Evolutionary conservation across 352 stramenopile genomes (phyloP), one percentile per base, ranked within the genome.

Genomic region (Sclerospora graminicola): DNA sequence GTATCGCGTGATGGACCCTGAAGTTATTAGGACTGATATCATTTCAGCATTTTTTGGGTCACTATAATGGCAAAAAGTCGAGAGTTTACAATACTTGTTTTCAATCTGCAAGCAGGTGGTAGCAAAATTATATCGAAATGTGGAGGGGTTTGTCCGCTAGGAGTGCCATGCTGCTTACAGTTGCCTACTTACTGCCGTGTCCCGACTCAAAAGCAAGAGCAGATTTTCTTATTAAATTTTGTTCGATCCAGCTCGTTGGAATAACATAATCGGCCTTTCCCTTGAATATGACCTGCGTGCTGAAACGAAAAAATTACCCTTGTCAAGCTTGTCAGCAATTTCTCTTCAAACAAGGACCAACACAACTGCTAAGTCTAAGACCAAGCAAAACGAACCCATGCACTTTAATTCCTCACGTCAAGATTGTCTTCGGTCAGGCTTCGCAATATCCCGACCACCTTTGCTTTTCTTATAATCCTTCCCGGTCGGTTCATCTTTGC

Each of bases 201-300:
- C 77, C 0, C 69, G 23, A 89, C 80, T 5, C 80, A 91, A 56
- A 91, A 87, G 18, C 74, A 89, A 29, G 77, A 91, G 31, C 89
- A 91, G 41, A n/a, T 84, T 91, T 43, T 91, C 79, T 37, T 74
- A 87, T 41, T 77, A 91, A 50, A 82, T 91, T 27, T 53, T 91
- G 29, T 89, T 91, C 45, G 74, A 85, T 46, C 58, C 82, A 1
- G 56, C 61, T 6, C 51, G 88, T 5, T 89, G 77, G 74, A 41
- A 27, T 8, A 91, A 87, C 18, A 78, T 91, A 31, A 21, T 89
- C 5, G 72, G 85, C 20, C 24, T 51, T 1, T 54, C 63, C 0
- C 47, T 15, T 29, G 46, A 70, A 31, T 77, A 78, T 31, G 47
- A 66, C 3, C 45, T 91, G 10, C 48, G 19, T 15, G 63, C 62